Base-by-base conservation (phyloP, 2,329 filamentous ascomycete genomes). In the Alternaria conjuncta region DNA sequence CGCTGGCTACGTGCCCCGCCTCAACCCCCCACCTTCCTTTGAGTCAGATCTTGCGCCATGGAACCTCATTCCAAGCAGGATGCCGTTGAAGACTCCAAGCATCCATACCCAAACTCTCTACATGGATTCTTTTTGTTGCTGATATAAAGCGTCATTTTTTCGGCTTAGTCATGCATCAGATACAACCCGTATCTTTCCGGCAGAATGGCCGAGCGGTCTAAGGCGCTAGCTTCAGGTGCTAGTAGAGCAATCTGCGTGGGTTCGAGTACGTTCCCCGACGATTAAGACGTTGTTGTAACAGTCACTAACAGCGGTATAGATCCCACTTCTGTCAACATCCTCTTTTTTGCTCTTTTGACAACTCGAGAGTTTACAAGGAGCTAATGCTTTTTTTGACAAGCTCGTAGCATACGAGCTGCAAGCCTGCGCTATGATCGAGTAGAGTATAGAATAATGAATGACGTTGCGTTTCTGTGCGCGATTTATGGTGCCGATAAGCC, bases 161-260 rank as follows among this genome's bases (percentile, higher is more conserved):
- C 30, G 51, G 41, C 43, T 55, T 26, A 55, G 21, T 46, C 50
- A 45, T 47, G 32, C 54, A 62, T 53, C 41, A 25, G 32, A 36
- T 25, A 18, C 36, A 41, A 11, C 36, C 15, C 15, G 36, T 41
- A 41, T 41, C 36, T 32, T 3, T 23, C 13, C 6, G 64, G 57
- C 53, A 61, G 63, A 61, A 64, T 66, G 64, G 64, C 58, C 64
- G 61, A 60, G 67, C 63, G 67, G 69, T 71, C 66, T 70, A 71
- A 71, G 67, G 70, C 70, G 70, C 70, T 72, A 72, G 70, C 68
- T 72, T 72, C 68, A 72, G 70, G 70, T 71, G 70, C 68, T 71
- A 72, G 70, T 72, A 71, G 67, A 67, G 70, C 41, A 70, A 72
- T 67, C 67, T 71, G 67, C 70, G 70, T 71, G 68, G 68, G 70